phyloP scores from a whole-genome alignment of 1,139 yeast species.

The Wickerhamomyces sp. region DNA sequence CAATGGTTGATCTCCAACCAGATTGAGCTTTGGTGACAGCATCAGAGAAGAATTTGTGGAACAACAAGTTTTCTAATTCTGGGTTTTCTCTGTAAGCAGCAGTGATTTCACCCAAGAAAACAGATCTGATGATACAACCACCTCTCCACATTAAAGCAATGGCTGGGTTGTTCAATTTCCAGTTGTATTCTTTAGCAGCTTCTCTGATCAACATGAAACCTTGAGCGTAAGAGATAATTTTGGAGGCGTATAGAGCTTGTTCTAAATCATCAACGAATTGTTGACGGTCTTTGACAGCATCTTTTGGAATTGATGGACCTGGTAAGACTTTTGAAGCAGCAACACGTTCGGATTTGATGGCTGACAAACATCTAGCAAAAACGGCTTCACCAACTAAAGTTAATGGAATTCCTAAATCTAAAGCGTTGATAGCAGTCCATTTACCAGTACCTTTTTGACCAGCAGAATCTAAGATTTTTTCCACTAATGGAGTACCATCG shows the following conservation, averaged over 20 bases:
- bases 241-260: constrained; percentile 98
- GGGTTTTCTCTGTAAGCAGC: constrained; percentile 93
- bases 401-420: constrained; percentile 97
- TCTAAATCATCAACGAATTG: constrained; percentile 89
- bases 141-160: constrained; percentile 99
- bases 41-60: constrained; percentile 88
- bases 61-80: constrained; percentile 88
- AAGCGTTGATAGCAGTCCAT: constrained; percentile 98
- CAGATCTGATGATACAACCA: constrained; percentile 99
- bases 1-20: constrained; percentile 91
- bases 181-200: constrained; percentile 94
- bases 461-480: constrained; percentile 93
- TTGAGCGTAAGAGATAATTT: constrained; percentile 97
- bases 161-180: constrained; percentile 97
- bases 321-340: constrained; percentile 72
- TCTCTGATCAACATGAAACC: constrained; percentile 99
- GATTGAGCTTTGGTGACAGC: constrained; percentile 92
- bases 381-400: constrained; percentile 99
- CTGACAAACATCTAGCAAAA: constrained; percentile 92
- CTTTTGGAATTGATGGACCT: constrained; percentile 68
- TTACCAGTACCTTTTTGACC: constrained; percentile 99
- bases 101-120: constrained; percentile 95
- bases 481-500: constrained; percentile 90
- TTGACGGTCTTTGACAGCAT: constrained; percentile 66
- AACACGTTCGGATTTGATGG: constrained; percentile 85